These are phyloP conservation scores for Clausena lansium DNA, from an alignment of 345 rosid genomes.

Conservation along the genomic window DNA sequence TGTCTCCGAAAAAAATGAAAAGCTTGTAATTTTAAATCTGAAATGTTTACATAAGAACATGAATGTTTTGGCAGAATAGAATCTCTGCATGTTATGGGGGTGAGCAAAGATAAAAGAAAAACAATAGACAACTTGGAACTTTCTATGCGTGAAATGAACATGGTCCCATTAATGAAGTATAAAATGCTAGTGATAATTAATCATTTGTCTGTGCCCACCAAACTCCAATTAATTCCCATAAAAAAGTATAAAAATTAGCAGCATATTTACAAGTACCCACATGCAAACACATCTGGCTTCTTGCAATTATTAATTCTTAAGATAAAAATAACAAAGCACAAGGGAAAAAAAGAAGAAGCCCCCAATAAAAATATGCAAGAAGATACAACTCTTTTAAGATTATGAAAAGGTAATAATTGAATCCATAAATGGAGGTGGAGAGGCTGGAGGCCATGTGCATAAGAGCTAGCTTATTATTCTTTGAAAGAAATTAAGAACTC, in stretches of 20 bases:
- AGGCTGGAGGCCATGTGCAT: conserved; percentile 58
- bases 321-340: neutral
- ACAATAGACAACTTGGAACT: conserved; percentile 40
- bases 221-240: conserved; percentile 14
- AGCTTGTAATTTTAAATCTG: neutral
- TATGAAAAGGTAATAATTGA: conserved; percentile 33
- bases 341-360: neutral
- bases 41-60: conserved; percentile 2
- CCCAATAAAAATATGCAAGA: conserved; percentile 1
- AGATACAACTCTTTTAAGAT: conserved; percentile 1
- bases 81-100: conserved; percentile 37
- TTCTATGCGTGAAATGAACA: conserved; percentile 18
- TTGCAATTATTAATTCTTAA: conserved; percentile 17
- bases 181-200: conserved; percentile 7
- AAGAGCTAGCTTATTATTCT: conserved; percentile 7
- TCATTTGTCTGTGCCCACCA: conserved; percentile 31
- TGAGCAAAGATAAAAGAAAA: neutral
- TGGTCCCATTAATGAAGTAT: conserved; percentile 15
- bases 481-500: neutral
- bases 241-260: neutral
- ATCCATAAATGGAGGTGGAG: conserved; percentile 25
- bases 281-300: conserved; percentile 36
- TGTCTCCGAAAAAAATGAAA: neutral
- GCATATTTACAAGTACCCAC: conserved; percentile 23
- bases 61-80: conserved; percentile 18